Percentiles rank a stretch among this genome's conserved stretches.
These are phyloP conservation scores for Hypoxylon sp. DNA, from an alignment of 2,329 filamentous ascomycete genomes.

Conservation along the genomic window DNA sequence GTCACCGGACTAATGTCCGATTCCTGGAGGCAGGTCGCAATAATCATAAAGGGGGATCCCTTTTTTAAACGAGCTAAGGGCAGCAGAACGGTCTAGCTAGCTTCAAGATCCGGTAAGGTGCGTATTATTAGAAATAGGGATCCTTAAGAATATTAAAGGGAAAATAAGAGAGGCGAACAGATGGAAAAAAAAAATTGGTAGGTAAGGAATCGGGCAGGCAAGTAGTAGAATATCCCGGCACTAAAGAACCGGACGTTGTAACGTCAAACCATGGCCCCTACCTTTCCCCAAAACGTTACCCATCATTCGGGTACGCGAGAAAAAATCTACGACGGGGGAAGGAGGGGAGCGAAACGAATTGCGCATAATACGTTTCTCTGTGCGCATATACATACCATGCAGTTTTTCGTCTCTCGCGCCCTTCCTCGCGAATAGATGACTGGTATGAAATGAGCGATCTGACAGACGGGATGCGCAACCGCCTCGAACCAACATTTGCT, in stretches of 20 bases:
- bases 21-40: constrained; percentile 8
- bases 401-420: constrained; percentile 5
- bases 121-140: too few relatives aligned
- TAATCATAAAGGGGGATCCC: too few relatives aligned
- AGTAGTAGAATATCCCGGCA: constrained; percentile 20
- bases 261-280: constrained; percentile 16
- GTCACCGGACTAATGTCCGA: constrained; percentile 20
- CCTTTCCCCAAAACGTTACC: too few relatives aligned
- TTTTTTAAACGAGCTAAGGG: too few relatives aligned
- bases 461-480: constrained; percentile 30
- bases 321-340: too few relatives aligned
- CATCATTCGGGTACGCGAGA: not conserved
- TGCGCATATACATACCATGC: not conserved
- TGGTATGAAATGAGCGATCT: constrained; percentile 27
- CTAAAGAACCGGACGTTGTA: constrained; percentile 31
- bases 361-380: too few relatives aligned
- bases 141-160: too few relatives aligned
- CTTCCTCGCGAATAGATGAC: constrained; percentile 27
- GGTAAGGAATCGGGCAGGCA: not conserved
- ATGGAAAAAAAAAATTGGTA: constrained; percentile 8
- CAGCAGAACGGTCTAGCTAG: too few relatives aligned
- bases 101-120: too few relatives aligned
- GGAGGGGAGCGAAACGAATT: too few relatives aligned
- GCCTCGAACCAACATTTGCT: constrained; percentile 28
- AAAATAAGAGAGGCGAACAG: constrained; percentile 14